phyloP scores from a whole-genome alignment of 768 basidiomycete species.

The Suillus fuscotomentosus region DNA sequence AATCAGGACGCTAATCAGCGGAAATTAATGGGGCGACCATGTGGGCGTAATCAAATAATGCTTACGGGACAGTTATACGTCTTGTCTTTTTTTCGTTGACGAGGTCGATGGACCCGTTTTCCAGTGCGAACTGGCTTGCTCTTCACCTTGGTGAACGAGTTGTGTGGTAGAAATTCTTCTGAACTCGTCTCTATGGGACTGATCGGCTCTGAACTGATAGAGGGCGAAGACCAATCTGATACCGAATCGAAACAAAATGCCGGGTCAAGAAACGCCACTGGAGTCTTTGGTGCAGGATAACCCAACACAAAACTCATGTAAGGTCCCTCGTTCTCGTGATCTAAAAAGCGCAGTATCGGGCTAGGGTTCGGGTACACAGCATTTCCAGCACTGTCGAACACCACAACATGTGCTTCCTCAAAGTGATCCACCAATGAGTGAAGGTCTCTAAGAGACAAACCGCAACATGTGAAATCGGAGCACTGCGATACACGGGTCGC shows the following conservation, averaged over 20 bases:
- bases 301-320: slow-evolving; percentile 45
- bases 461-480: slow-evolving; percentile 50
- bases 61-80: slow-evolving; percentile 49
- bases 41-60: slow-evolving; percentile 6
- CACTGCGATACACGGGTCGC: slow-evolving; percentile 24
- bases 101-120: not conserved
- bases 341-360: slow-evolving; percentile 4
- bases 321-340: slow-evolving; percentile 38
- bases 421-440: slow-evolving; percentile 53
- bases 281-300: not conserved
- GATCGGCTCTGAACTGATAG: not conserved
- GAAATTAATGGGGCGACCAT: slow-evolving; percentile 9
- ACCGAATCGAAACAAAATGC: not conserved
- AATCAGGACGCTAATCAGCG: slow-evolving; percentile 38
- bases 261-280: not conserved
- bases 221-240: not conserved
- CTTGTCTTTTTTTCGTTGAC: slow-evolving; percentile 38
- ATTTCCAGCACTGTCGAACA: slow-evolving; percentile 28
- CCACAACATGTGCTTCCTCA: slow-evolving; percentile 41
- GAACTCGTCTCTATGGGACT: not conserved
- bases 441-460: slow-evolving; percentile 41
- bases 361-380: slow-evolving; percentile 28
- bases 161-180: not conserved
- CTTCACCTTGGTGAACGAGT: not conserved
- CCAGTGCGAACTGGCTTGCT: not conserved